These are phyloP conservation scores for Vicia sativa DNA, from an alignment of 306 rosid species.

Conservation along the genomic window DNA sequence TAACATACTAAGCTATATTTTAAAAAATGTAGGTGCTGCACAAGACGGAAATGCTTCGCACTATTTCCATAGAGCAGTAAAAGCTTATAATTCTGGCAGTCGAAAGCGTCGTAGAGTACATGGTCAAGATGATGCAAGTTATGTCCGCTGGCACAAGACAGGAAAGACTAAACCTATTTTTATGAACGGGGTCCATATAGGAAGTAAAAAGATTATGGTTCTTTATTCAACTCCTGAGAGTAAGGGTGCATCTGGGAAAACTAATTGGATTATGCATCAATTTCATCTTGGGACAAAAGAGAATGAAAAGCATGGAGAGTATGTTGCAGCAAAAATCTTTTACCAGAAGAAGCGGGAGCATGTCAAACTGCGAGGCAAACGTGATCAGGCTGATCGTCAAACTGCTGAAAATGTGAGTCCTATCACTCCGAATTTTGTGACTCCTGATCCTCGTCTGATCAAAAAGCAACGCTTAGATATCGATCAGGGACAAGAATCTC, in stretches of 20 bases:
- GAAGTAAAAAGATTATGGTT: constrained; percentile 88
- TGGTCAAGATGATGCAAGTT: constrained; percentile 66
- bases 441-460: constrained; percentile 59
- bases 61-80: constrained; percentile 77
- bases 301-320: constrained; percentile 69
- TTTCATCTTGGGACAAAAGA: constrained; percentile 75
- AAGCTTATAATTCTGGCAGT: constrained; percentile 77
- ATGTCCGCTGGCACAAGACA: constrained; percentile 92
- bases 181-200: constrained; percentile 60
- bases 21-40: constrained; percentile 62
- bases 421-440: constrained; percentile 62
- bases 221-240: constrained; percentile 48
- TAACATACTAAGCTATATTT: constrained; percentile 13
- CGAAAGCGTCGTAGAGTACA: constrained; percentile 74
- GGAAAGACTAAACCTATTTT: constrained; percentile 72
- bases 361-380: constrained; percentile 54
- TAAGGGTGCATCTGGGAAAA: constrained; percentile 74
- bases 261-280: constrained; percentile 86
- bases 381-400: constrained; percentile 56
- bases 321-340: constrained; percentile 65
- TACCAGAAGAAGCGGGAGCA: constrained; percentile 65
- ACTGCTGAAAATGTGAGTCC: constrained; percentile 54
- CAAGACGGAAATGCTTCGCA: constrained; percentile 74
- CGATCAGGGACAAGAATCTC: constrained; percentile 45
- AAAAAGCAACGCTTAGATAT: constrained; percentile 46